phyloP scores from a whole-genome alignment of 805 yeast species.

The Wickerhamomyces alni region DNA sequence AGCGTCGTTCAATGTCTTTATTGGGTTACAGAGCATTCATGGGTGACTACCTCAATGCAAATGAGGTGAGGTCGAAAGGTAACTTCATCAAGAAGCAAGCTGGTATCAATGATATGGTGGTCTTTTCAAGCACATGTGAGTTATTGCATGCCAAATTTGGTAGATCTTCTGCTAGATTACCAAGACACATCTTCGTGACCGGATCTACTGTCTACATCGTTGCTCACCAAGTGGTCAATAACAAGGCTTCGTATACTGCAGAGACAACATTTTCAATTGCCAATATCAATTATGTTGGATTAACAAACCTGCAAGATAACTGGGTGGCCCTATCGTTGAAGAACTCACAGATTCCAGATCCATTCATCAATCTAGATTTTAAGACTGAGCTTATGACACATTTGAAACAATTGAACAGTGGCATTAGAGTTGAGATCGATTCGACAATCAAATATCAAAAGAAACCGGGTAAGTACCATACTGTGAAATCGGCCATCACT shows the following conservation, averaged over 20 bases:
- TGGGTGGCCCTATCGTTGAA: slow-evolving; percentile 65
- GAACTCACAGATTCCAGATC: slow-evolving; percentile 54
- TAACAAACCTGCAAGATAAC: slow-evolving; percentile 81
- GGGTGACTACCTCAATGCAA: slow-evolving; percentile 93
- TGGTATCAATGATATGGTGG: slow-evolving; percentile 63
- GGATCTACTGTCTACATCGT: slow-evolving; percentile 56
- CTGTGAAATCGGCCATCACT: slow-evolving; percentile 63
- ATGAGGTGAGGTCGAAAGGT: slow-evolving; percentile 71
- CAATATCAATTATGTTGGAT: slow-evolving; percentile 53
- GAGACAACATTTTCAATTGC: slow-evolving; percentile 61
- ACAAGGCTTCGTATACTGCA: slow-evolving; percentile 48
- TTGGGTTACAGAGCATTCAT: slow-evolving; percentile 81
- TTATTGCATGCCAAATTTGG: slow-evolving; percentile 83
- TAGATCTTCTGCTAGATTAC: slow-evolving; percentile 75
- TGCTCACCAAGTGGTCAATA: slow-evolving; percentile 65
- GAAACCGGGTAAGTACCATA: slow-evolving; percentile 77
- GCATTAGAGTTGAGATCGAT: slow-evolving; percentile 59
- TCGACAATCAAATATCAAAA: slow-evolving; percentile 77
- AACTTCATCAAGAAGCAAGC: slow-evolving; percentile 63
- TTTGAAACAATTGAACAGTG: slow-evolving; percentile 53
- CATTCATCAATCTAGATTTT: slow-evolving; percentile 71
- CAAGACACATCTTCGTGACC: slow-evolving; percentile 70
- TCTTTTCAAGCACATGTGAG: slow-evolving; percentile 81
- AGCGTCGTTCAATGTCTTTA: slow-evolving; percentile 83
- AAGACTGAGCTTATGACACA: slow-evolving; percentile 86